These are phyloP conservation scores for Suillus lakei DNA, from an alignment of 768 basidiomycete genomes.

Conservation along the genomic window DNA sequence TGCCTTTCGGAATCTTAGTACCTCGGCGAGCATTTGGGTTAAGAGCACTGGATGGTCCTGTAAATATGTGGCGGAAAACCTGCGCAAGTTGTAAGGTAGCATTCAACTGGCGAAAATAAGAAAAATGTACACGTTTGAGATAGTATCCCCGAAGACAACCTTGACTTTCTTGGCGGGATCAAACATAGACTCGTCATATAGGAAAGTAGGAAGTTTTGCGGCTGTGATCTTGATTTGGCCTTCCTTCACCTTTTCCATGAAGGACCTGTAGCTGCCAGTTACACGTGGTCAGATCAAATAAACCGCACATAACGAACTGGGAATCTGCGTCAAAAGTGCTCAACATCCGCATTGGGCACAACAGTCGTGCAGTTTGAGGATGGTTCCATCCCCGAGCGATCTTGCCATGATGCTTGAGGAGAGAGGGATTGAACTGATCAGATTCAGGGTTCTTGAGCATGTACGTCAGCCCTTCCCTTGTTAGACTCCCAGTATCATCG, in stretches of 20 bases:
- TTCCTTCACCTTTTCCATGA: conserved; percentile 3
- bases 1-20: not conserved
- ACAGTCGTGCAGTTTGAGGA: conserved; percentile 1
- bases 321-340: conserved; percentile 4
- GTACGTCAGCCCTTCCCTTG: not conserved
- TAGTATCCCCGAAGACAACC: conserved; percentile 2
- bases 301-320: not conserved
- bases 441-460: conserved; percentile 2
- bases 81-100: not conserved
- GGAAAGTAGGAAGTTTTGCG: conserved; percentile 1
- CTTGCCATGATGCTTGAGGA: not conserved
- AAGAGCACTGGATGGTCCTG: conserved; percentile 4
- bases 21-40: not conserved
- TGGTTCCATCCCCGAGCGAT: conserved; percentile 3
- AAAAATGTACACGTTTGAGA: not conserved
- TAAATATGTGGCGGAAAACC: conserved; percentile 8
- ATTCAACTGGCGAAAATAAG: not conserved
- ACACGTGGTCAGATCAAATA: no score
- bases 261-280: not conserved
- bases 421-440: conserved; percentile 1
- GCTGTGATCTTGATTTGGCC: conserved; percentile 1
- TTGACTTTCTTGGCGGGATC: conserved; percentile 1
- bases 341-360: conserved; percentile 2
- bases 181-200: conserved; percentile 2
- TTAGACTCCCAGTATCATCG: conserved; percentile 5